phyloP scores from a whole-genome alignment of 2,329 filamentous ascomycete species.

The Botryotinia narcissicola region DNA sequence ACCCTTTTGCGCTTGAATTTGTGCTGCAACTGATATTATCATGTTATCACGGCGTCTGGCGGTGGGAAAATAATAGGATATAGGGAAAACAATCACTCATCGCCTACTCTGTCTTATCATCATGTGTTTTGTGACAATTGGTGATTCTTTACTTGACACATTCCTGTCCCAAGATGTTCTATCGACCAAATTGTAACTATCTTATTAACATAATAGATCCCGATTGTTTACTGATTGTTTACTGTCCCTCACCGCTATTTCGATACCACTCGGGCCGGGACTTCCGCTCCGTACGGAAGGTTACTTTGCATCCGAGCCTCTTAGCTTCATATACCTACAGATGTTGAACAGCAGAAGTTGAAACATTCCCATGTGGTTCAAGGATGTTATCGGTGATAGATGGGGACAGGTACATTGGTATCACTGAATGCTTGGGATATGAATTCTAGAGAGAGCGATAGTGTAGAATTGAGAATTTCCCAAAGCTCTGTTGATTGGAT shows the following conservation, averaged over 20 bases:
- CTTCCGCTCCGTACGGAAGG: not conserved
- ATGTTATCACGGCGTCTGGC: conserved; percentile 19
- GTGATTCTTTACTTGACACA: not conserved
- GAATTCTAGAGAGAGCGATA: not conserved
- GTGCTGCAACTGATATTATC: conserved; percentile 19
- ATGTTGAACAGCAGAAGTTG: not conserved
- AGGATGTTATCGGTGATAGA: not conserved
- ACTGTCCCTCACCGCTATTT: conserved; percentile 6
- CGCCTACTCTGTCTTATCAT: not conserved
- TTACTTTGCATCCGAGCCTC: not conserved
- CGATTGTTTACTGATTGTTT: not conserved
- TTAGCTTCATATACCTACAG: not conserved
- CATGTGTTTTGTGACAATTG: not conserved
- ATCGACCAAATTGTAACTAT: no score
- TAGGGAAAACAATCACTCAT: conserved; percentile 16
- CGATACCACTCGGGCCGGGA: not conserved
- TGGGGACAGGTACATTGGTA: not conserved
- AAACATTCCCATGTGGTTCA: not conserved
- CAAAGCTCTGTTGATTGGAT: not conserved
- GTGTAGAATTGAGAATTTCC: not conserved
- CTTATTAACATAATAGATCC: not conserved
- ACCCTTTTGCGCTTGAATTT: conserved; percentile 16
- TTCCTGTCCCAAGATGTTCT: not conserved
- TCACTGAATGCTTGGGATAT: not conserved
- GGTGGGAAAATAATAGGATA: conserved; percentile 20